These are phyloP conservation scores for Cladosporium oxysporum DNA, from an alignment of 2,329 filamentous ascomycete genomes.

Conservation along the genomic window DNA sequence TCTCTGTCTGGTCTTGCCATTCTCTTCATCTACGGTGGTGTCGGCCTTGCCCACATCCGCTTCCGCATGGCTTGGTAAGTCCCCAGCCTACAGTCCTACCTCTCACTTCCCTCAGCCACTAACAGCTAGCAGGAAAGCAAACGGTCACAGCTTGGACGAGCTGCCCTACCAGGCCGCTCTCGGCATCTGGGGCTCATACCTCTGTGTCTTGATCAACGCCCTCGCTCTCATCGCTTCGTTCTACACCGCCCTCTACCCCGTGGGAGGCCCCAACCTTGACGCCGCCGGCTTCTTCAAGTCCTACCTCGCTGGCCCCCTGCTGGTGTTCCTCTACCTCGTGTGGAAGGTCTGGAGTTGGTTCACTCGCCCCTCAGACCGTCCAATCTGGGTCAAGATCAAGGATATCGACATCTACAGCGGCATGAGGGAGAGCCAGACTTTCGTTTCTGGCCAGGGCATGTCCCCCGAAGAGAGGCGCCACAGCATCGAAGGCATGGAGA, in stretches of 20 bases:
- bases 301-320: constrained; percentile 35
- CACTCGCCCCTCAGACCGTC: constrained; percentile 32
- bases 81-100: neutral
- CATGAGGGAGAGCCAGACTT: constrained; percentile 34
- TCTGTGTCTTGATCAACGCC: constrained; percentile 40
- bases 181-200: constrained; percentile 44
- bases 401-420: constrained; percentile 43
- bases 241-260: constrained; percentile 38
- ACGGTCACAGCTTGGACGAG: constrained; percentile 48
- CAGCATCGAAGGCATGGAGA: constrained; percentile 28
- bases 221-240: constrained; percentile 47
- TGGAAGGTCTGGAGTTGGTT: constrained; percentile 32
- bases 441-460: constrained; percentile 30
- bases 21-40: constrained; percentile 73
- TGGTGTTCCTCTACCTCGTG: constrained; percentile 33
- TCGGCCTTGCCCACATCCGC: constrained; percentile 85
- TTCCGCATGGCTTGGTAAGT: constrained; percentile 68
- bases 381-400: constrained; percentile 34
- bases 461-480: constrained; percentile 33
- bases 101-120: neutral
- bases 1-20: constrained; percentile 71
- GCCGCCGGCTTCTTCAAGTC: constrained; percentile 32
- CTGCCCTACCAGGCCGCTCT: constrained; percentile 46
- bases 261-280: constrained; percentile 9
- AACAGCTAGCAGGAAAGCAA: constrained; percentile 50